phyloP scores from a whole-genome alignment of 257 asterid genomes.

The Solanum habrochaites region DNA sequence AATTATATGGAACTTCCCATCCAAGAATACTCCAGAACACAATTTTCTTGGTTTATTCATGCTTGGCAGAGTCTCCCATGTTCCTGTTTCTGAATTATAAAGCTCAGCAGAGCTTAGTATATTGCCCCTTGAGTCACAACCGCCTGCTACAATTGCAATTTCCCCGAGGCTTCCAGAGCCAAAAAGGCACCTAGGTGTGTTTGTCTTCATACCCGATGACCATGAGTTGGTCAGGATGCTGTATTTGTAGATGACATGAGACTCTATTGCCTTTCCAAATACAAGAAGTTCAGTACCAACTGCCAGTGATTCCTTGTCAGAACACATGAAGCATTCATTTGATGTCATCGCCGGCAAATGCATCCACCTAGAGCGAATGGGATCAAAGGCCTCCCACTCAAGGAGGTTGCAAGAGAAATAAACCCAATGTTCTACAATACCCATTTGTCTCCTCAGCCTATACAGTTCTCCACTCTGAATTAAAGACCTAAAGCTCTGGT shows the following conservation, averaged over 20 bases:
- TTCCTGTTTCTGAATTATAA: constrained; percentile 44
- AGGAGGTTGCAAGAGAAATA: constrained; percentile 24
- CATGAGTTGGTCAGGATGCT: constrained; percentile 22
- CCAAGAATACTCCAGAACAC: constrained; percentile 83
- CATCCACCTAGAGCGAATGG: constrained; percentile 21
- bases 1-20: constrained; percentile 54
- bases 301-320: constrained; percentile 34
- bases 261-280: constrained; percentile 20
- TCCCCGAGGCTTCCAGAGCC: constrained; percentile 78
- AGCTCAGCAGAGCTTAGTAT: constrained; percentile 60
- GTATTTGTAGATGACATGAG: constrained; percentile 16
- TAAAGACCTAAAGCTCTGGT: constrained; percentile 23
- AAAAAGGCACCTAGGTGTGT: constrained; percentile 34
- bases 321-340: constrained; percentile 22
- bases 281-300: constrained; percentile 37
- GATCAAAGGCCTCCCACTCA: constrained; percentile 36
- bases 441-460: constrained; percentile 15
- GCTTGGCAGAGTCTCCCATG: constrained; percentile 58
- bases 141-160: constrained; percentile 76
- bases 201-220: constrained; percentile 14
- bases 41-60: constrained; percentile 64
- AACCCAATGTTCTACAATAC: constrained; percentile 29
- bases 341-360: constrained; percentile 14
- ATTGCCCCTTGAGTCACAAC: constrained; percentile 45
- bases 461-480: constrained; percentile 21